phyloP scores from a whole-genome alignment of 352 stramenopile genomes.

The Pythium dissotocum region DNA sequence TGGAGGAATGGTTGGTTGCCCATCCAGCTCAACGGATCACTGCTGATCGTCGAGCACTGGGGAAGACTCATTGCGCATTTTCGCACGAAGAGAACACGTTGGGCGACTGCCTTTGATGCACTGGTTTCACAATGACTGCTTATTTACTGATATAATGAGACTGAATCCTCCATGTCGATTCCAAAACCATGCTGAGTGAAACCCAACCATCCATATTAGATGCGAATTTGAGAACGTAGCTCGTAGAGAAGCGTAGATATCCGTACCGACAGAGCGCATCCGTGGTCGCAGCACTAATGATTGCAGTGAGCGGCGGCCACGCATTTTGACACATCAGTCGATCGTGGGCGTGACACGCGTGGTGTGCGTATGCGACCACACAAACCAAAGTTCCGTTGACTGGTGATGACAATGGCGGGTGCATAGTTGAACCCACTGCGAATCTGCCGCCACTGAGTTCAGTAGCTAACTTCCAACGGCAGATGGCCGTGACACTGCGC shows the following conservation, averaged over 20 bases:
- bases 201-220: slow-evolving; percentile 3
- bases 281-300: too few species aligned
- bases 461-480: background rate
- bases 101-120: background rate
- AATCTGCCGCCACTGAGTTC: background rate
- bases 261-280: too few species aligned
- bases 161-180: slow-evolving; percentile 34
- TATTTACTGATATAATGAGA: slow-evolving; percentile 35
- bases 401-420: background rate
- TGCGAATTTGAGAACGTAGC: background rate
- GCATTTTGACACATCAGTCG: too few species aligned
- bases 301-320: too few species aligned
- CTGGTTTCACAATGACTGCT: slow-evolving; percentile 30
- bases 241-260: too few species aligned
- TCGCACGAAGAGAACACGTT: background rate
- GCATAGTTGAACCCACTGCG: background rate
- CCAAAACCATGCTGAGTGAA: slow-evolving; percentile 32
- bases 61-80: background rate
- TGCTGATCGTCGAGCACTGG: too few species aligned
- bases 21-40: too few species aligned
- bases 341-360: too few species aligned
- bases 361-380: background rate
- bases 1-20: too few species aligned
- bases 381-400: background rate
- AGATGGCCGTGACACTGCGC: background rate